Conservation (phyloP, 352 stramenopile genomes). For the Phytophthora meadii region DNA sequence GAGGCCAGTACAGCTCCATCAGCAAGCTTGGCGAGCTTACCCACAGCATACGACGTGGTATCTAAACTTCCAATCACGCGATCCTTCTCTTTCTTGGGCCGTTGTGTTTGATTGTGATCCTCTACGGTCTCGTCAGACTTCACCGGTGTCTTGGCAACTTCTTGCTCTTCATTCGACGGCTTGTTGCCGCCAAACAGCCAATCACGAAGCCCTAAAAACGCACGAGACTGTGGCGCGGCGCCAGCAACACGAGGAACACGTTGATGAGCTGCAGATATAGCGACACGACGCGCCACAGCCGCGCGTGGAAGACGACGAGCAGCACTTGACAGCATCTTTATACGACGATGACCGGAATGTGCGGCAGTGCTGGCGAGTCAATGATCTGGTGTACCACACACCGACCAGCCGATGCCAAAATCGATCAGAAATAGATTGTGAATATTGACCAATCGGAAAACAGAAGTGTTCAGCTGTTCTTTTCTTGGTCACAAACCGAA, state of each 20-base stretch:
- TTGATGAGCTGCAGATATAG: constrained; percentile 1
- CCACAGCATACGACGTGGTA: constrained; percentile 63
- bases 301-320: constrained; percentile 33
- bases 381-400: background rate
- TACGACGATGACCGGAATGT: constrained; percentile 13
- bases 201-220: constrained; percentile 74
- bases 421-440: background rate
- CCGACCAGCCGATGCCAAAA: constrained; percentile 4
- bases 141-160: constrained; percentile 18
- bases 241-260: constrained; percentile 9
- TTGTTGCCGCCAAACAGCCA: constrained; percentile 71
- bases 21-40: constrained; percentile 85
- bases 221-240: constrained; percentile 38
- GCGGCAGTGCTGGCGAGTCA: constrained; percentile 14
- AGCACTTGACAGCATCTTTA: constrained; percentile 40
- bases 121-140: constrained; percentile 8
- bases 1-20: constrained; percentile 87
- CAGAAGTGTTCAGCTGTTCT: no score
- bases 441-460: no score
- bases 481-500: constrained; percentile 30
- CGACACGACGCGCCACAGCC: constrained; percentile 20
- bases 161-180: constrained; percentile 22
- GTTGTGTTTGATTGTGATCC: constrained; percentile 9
- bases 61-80: constrained; percentile 60
- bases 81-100: constrained; percentile 29